Evolutionary conservation across 2,329 filamentous ascomycete genomes (phyloP).

Genomic region (Capronia epimyces): DNA sequence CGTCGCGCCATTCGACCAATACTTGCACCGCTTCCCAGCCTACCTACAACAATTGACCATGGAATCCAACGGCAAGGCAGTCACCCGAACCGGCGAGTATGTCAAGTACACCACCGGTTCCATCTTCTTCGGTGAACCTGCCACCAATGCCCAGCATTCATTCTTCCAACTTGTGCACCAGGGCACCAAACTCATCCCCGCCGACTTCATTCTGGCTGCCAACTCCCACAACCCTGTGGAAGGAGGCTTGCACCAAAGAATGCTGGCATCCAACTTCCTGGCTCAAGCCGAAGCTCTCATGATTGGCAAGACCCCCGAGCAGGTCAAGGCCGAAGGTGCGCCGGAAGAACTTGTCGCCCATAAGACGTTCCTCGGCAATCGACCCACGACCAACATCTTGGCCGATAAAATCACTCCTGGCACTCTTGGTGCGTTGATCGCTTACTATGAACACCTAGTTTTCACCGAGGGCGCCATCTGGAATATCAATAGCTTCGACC

Average conservation of each 20-base stretch:
- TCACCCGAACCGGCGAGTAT: slow-evolving; percentile 78
- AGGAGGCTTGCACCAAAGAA: slow-evolving; percentile 83
- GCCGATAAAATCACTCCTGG: slow-evolving; percentile 90
- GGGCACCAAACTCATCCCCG: slow-evolving; percentile 96
- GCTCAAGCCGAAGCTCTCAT: slow-evolving; percentile 48
- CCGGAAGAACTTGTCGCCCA: slow-evolving; percentile 68
- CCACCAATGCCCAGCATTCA: slow-evolving; percentile 98
- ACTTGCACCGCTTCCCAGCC: slow-evolving; percentile 96
- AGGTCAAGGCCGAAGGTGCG: slow-evolving; percentile 46
- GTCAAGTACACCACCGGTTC: slow-evolving; percentile 97
- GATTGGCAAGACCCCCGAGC: slow-evolving; percentile 49
- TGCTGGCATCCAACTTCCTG: slow-evolving; percentile 50
- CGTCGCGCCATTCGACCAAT: slow-evolving; percentile 97
- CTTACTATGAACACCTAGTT: slow-evolving; percentile 98
- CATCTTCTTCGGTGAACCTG: slow-evolving; percentile 95
- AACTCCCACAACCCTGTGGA: slow-evolving; percentile 95
- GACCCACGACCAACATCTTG: slow-evolving; percentile 91
- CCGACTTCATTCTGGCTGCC: slow-evolving; percentile 94
- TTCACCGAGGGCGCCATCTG: slow-evolving; percentile 97
- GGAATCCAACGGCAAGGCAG: slow-evolving; percentile 98
- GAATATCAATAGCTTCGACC: slow-evolving; percentile 99
- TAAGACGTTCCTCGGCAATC: slow-evolving; percentile 98
- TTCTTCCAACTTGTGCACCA: slow-evolving; percentile 99
- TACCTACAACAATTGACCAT: slow-evolving; percentile 99
- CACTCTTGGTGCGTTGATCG: slow-evolving; percentile 89